phyloP scores from a whole-genome alignment of 768 basidiomycete genomes.

The Zangia roseola region DNA sequence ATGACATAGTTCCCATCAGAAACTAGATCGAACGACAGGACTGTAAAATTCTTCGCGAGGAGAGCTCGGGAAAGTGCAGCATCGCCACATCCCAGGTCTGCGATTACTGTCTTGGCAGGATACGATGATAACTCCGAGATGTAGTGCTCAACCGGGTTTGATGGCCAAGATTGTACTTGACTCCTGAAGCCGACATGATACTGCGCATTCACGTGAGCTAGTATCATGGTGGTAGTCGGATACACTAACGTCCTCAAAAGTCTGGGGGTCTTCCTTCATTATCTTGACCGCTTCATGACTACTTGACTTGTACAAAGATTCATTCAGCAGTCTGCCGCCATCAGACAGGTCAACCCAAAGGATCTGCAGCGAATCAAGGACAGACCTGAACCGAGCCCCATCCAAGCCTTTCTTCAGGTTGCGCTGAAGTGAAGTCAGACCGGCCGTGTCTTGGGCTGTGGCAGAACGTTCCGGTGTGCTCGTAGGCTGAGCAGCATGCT shows the following conservation, averaged over 20 bases:
- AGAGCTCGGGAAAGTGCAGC: constrained; percentile 81
- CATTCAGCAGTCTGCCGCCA: constrained; percentile 79
- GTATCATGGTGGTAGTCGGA: constrained; percentile 1
- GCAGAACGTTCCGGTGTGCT: constrained; percentile 16
- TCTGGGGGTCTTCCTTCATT: constrained; percentile 79
- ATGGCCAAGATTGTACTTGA: constrained; percentile 92
- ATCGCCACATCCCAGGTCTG: constrained; percentile 95
- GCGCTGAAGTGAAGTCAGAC: constrained; percentile 72
- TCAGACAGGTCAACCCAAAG: constrained; percentile 6
- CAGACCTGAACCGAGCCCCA: constrained; percentile 84
- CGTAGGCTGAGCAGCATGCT: constrained; percentile 19
- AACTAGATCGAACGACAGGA: constrained; percentile 79
- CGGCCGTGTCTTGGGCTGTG: constrained; percentile 13
- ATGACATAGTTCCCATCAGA: constrained; percentile 74
- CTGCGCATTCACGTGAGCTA: constrained; percentile 41
- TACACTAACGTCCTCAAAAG: constrained; percentile 75
- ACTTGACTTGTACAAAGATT: constrained; percentile 84
- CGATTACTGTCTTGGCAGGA: constrained; percentile 70
- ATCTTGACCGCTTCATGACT: constrained; percentile 72
- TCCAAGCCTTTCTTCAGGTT: constrained; percentile 77
- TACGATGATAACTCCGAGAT: constrained; percentile 62
- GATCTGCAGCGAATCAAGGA: not conserved
- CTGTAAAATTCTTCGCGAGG: constrained; percentile 62
- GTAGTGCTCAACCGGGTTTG: constrained; percentile 88
- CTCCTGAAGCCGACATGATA: constrained; percentile 91